Conservation (phyloP, 2,329 filamentous ascomycete genomes). For the Cytospora piceae region DNA sequence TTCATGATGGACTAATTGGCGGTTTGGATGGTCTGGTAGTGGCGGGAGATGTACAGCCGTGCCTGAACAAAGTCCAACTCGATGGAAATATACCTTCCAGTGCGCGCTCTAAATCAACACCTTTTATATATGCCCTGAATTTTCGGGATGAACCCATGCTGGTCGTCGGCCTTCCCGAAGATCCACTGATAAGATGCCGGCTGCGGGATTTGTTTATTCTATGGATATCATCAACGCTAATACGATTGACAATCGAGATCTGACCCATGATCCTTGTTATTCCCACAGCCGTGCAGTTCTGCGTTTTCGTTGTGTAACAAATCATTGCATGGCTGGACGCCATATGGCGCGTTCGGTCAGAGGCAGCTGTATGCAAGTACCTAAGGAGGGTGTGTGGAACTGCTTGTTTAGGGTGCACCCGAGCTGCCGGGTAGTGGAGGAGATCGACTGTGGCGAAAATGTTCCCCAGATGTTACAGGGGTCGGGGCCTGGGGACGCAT, state of each 20-base stretch:
- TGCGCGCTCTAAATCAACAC: background rate
- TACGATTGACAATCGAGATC: background rate
- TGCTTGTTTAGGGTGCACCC: too few species aligned
- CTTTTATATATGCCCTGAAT: background rate
- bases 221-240: background rate
- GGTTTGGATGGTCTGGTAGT: background rate
- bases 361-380: background rate
- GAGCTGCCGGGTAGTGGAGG: too few species aligned
- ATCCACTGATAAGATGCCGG: background rate
- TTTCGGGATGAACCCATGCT: background rate
- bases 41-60: background rate
- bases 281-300: background rate
- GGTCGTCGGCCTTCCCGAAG: background rate
- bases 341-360: background rate
- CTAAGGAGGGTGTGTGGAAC: too few species aligned
- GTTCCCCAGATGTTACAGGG: too few species aligned
- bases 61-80: background rate
- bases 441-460: too few species aligned
- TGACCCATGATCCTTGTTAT: background rate
- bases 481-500: too few species aligned
- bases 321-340: background rate
- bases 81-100: background rate
- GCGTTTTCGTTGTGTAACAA: background rate
- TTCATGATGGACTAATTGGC: constrained; percentile 18
- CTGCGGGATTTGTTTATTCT: background rate